Evolutionary conservation across 2,329 filamentous ascomycete species (phyloP), one percentile per base, ranked within the genome.

Genomic region (Bipolaris oryzae): DNA sequence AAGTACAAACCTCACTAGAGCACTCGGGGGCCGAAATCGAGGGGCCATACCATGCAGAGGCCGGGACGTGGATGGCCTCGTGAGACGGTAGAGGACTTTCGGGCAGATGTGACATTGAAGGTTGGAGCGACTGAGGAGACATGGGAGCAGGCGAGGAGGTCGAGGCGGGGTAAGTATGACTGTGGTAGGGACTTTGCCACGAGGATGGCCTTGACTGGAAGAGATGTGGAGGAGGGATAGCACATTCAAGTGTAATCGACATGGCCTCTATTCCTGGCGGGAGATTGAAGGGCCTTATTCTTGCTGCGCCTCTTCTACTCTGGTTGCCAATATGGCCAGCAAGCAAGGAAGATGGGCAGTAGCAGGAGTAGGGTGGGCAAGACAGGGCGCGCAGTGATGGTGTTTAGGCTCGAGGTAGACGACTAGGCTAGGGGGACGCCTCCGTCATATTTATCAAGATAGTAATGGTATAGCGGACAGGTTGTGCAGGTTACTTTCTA

Each of bases 221-320:
- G 35, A 72, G 67, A 66, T 73, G 71, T 38, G 71, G 69, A 66
- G 68, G 70, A 65, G 71, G 72, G 64, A 71, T 68, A 62, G 71
- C 59, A 68, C 63, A 62, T 66, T 75, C 70, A 63, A 75, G 64
- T 60, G 71, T 64, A 55, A 71, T 65, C 58, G 73, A 70, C 74
- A 76, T 76, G 56, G 57, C 62, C 58, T 58, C 58, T 57, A 51
- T 50, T 52, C 48, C 35, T 60, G 55, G 43, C 35, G 54, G 45
- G 47, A 54, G 50, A 49, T 52, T 34, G 47, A 18, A 57, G 53
- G 48, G 56, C 49, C 56, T 56, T 50, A 31, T 50, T 57, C 37
- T 47, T 64, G 60, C 56, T 64, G 61, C 55, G 58, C 59, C 59
- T 57, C 53, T 58, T 48, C 53, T 56, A 37, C 42, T 43, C 9